These are phyloP conservation scores for Umbellularia californica DNA, from an alignment of 164 flowering plant genomes.

Conservation along the genomic window DNA sequence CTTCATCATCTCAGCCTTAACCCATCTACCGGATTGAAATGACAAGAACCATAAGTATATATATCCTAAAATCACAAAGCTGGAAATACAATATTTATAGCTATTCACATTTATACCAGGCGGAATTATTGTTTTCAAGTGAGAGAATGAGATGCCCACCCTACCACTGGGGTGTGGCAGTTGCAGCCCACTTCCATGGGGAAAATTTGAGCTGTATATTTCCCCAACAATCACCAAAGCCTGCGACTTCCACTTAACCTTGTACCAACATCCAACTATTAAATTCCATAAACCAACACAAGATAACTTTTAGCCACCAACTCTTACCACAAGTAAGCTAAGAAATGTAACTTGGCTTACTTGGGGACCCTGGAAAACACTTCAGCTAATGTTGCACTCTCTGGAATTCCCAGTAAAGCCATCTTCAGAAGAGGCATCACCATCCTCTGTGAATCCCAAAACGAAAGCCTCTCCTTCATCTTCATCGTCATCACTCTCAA, in stretches of 20 bases:
- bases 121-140: neutral
- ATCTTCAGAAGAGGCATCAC: constrained; percentile 38
- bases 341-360: neutral
- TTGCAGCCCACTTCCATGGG: neutral
- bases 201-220: neutral
- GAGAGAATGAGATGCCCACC: neutral
- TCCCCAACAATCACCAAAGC: neutral
- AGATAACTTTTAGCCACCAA: neutral
- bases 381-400: constrained; percentile 56
- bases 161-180: neutral
- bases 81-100: neutral
- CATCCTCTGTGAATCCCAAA: constrained; percentile 28
- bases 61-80: too few relatives aligned
- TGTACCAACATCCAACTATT: neutral
- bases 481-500: constrained; percentile 47
- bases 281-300: neutral
- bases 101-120: neutral
- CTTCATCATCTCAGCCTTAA: neutral
- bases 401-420: constrained; percentile 27
- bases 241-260: neutral
- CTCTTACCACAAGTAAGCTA: neutral
- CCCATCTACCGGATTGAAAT: neutral
- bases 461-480: constrained; percentile 34
- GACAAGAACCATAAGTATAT: neutral
- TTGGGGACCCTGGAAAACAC: neutral